Evolutionary conservation across 2,329 filamentous ascomycete species (phyloP), one percentile per base, ranked within the genome.

Genomic region (Fusarium verticillioides): DNA sequence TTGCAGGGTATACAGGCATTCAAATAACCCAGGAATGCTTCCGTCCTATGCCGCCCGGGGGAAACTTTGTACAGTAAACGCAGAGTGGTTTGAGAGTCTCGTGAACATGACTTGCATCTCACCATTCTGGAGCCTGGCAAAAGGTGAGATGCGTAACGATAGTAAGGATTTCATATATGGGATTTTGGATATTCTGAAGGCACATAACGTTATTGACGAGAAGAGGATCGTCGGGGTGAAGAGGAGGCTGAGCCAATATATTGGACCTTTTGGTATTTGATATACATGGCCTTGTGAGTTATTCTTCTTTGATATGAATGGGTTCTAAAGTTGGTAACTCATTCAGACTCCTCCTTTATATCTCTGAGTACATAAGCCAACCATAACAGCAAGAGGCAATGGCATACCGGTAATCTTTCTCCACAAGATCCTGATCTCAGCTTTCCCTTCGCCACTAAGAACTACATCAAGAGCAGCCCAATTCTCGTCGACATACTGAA

Each of bases 401-500:
- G 50, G 16, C 28, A 44, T 28, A 10, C 73, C 66, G 34, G 68
- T 54, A 39, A 76, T 39, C 52, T 4, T 23, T 37, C 43, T 74
- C 61, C 30, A 69, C 37, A 59, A 68, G 1, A 4, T 28, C 15
- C 77, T 61, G 21, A 84, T 74, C 30, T 79, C 75, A 32, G 64
- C 68, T 36, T 81, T 78, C 19, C 83, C 81, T 26, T 78, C 79
- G 9, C 73, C 57, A 0, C 73, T 76, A n/a, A 83, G 49, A 34
- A 66, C 16, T 1, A 16, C 1, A 16, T 79, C 53, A 28, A 78
- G 43, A 8, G 80, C 78, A 4, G 63, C 80, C 34, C 80, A 74
- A 56, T 87, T 87, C 64, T 85, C 81, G 60, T 85, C 82, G 40
- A 86, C 69, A 53, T 83, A 83, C 66, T 80, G 78, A 28, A 83